Evolutionary conservation across 805 yeast species (phyloP).

Genomic region (Yamadazyma tumulicola): DNA sequence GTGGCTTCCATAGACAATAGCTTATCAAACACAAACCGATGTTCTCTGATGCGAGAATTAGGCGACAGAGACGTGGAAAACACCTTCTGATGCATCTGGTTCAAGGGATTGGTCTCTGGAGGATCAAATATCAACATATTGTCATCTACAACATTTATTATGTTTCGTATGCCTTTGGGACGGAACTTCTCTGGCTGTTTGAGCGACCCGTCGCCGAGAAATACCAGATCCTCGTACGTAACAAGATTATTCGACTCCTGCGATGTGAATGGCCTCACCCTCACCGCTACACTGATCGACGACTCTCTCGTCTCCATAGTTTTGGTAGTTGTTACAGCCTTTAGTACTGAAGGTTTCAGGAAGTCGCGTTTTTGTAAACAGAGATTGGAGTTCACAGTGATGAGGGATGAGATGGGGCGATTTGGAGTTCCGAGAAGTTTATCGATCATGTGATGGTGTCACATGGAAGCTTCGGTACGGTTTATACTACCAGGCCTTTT

Average conservation of each 20-base stretch:
- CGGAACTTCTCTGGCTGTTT: conserved; percentile 12
- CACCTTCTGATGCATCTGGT: conserved; percentile 43
- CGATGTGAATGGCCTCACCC: conserved; percentile 79
- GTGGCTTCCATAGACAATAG: conserved; percentile 63
- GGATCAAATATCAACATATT: conserved; percentile 87
- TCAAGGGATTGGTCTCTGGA: conserved; percentile 61
- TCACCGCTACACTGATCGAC: conserved; percentile 70
- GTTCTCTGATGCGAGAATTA: conserved; percentile 58
- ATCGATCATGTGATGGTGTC: too few species aligned
- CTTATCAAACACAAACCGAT: conserved; percentile 76
- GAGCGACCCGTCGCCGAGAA: conserved; percentile 56
- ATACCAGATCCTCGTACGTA: conserved; percentile 35
- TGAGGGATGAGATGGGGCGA: too few species aligned
- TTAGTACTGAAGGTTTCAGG: too few species aligned
- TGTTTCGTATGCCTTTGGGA: conserved; percentile 59
- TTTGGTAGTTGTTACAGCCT: too few species aligned
- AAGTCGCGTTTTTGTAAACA: too few species aligned
- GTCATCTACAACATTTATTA: conserved; percentile 79
- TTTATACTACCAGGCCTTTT: not conserved
- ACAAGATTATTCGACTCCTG: conserved; percentile 49
- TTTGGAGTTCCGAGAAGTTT: too few species aligned
- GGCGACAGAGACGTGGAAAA: conserved; percentile 37
- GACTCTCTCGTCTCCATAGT: conserved; percentile 47
- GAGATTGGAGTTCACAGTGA: too few species aligned
- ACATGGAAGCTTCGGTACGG: too few species aligned